Conservation (phyloP, 1,284 basidiomycete genomes). For the Ceratobasidium sp. region DNA sequence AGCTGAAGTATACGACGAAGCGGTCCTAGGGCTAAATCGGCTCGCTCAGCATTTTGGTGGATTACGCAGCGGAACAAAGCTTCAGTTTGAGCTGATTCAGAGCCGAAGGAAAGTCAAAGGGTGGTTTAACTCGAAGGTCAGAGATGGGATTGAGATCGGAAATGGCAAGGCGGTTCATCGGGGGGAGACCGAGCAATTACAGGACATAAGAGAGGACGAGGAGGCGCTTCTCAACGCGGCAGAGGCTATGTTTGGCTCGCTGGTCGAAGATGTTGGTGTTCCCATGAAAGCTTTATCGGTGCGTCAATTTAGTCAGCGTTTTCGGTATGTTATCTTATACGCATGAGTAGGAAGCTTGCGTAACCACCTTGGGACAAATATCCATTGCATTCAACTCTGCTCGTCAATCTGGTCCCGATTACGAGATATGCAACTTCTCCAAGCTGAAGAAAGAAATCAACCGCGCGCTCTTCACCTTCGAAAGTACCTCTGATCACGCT, state of each 20-base stretch:
- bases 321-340: not conserved
- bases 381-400: constrained; percentile 61
- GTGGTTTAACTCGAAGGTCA: constrained; percentile 45
- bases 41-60: constrained; percentile 92
- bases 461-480: constrained; percentile 73
- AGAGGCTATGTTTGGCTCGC: constrained; percentile 78
- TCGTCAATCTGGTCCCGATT: constrained; percentile 35
- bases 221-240: constrained; percentile 66
- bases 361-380: constrained; percentile 63
- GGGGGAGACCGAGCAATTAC: constrained; percentile 39
- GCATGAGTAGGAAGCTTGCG: constrained; percentile 61
- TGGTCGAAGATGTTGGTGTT: constrained; percentile 82
- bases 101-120: constrained; percentile 57
- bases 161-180: constrained; percentile 47
- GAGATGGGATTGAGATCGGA: constrained; percentile 42
- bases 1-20: constrained; percentile 77
- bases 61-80: constrained; percentile 76
- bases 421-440: constrained; percentile 59
- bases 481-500: constrained; percentile 81
- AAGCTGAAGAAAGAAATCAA: constrained; percentile 71
- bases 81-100: constrained; percentile 80
- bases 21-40: constrained; percentile 80
- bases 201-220: constrained; percentile 52
- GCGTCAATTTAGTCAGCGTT: constrained; percentile 45
- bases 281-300: constrained; percentile 80